Percentiles rank a stretch among this genome's conserved stretches.
phyloP scores from a whole-genome alignment of 1,139 yeast species.

The Yamadazyma oceani region DNA sequence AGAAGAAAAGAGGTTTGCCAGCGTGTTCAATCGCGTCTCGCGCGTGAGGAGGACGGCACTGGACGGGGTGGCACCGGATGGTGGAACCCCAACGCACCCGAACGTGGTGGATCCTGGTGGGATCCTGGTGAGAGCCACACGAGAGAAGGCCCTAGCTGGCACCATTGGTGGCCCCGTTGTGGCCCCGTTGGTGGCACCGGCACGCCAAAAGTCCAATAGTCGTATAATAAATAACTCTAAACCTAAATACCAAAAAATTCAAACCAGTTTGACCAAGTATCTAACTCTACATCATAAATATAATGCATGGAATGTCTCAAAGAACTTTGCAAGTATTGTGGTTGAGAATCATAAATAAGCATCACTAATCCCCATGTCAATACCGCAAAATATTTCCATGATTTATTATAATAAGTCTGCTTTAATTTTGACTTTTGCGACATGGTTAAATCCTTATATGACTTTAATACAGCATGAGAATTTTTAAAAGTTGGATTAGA shows the following conservation, averaged over 20 bases:
- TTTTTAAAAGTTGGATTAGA: slow-evolving; percentile 36
- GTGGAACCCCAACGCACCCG: too few species aligned
- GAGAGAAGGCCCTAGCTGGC: too few species aligned
- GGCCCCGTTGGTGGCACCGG: too few species aligned
- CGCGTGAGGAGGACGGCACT: too few species aligned
- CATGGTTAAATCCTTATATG: slow-evolving; percentile 29
- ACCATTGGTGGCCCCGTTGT: too few species aligned
- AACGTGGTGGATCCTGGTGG: too few species aligned
- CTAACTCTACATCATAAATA: slow-evolving; percentile 59
- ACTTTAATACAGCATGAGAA: slow-evolving; percentile 6
- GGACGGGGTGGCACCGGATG: too few species aligned
- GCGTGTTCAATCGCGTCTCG: background rate
- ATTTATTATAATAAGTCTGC: slow-evolving; percentile 35
- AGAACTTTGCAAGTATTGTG: slow-evolving; percentile 63
- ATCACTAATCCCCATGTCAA: slow-evolving; percentile 74
- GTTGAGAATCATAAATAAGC: slow-evolving; percentile 67
- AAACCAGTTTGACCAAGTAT: slow-evolving; percentile 42
- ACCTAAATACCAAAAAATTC: slow-evolving; percentile 38
- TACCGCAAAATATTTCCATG: slow-evolving; percentile 71
- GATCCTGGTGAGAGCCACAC: too few species aligned
- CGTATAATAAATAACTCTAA: background rate
- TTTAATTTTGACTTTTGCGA: slow-evolving; percentile 37
- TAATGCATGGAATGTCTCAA: slow-evolving; percentile 72
- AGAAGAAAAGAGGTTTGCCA: background rate
- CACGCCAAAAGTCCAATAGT: too few species aligned